Percentiles rank a stretch among this genome's conserved stretches.
Conservation (phyloP, 306 rosid genomes). For the Malus sieversii region DNA sequence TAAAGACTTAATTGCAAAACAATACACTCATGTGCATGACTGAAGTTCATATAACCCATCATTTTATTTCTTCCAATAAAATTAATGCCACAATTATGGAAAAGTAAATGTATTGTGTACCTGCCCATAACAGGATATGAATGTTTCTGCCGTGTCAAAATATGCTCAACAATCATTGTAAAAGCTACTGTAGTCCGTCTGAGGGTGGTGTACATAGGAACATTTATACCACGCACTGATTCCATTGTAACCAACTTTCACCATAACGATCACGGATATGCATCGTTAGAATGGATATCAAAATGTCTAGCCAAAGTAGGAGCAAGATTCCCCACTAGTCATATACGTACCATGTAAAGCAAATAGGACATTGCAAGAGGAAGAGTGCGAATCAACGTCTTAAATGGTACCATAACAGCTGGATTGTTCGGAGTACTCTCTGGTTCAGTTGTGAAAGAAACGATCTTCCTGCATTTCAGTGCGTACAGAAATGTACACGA, state of each 20-base stretch:
- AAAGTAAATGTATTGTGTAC: slow-evolving; percentile 26
- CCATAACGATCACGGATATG: slow-evolving; percentile 7
- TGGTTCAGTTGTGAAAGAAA: slow-evolving; percentile 54
- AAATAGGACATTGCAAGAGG: slow-evolving; percentile 60
- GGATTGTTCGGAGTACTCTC: slow-evolving; percentile 31
- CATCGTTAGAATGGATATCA: slow-evolving; percentile 3
- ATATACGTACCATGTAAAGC: slow-evolving; percentile 42
- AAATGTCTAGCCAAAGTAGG: background rate
- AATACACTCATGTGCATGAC: background rate
- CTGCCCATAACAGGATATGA: slow-evolving; percentile 50
- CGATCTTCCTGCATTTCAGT: slow-evolving; percentile 38
- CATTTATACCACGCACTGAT: slow-evolving; percentile 59
- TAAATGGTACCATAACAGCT: slow-evolving; percentile 32
- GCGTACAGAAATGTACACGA: slow-evolving; percentile 46
- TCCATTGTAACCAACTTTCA: slow-evolving; percentile 64
- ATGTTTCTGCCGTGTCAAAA: slow-evolving; percentile 44
- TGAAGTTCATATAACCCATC: background rate
- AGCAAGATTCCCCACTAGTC: background rate
- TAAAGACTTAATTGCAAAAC: background rate
- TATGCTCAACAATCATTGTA: slow-evolving; percentile 60
- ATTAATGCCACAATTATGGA: background rate
- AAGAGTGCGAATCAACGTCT: slow-evolving; percentile 40
- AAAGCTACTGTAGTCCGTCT: slow-evolving; percentile 62
- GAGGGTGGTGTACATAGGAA: slow-evolving; percentile 76
- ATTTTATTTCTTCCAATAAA: background rate